Conservation (phyloP, 2,329 filamentous ascomycete genomes). For the Colletotrichum lindemuthianum region DNA sequence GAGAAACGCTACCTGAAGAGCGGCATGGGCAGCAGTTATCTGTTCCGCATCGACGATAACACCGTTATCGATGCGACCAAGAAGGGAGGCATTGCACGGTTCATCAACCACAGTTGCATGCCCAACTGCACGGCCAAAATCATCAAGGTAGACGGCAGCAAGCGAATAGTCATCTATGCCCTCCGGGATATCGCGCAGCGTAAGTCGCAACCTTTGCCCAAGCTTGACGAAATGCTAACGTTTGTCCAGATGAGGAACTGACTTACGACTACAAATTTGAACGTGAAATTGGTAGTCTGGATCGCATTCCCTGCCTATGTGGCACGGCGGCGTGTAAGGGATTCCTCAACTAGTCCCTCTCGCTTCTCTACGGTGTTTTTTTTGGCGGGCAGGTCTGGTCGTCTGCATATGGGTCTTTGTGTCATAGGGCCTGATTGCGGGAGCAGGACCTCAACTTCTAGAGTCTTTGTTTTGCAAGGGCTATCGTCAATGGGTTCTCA, state of each 20-base stretch:
- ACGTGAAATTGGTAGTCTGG: constrained; percentile 91
- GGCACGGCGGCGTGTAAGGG: constrained; percentile 97
- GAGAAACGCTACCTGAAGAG: constrained; percentile 94
- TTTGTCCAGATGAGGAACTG: constrained; percentile 86
- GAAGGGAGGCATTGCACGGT: constrained; percentile 95
- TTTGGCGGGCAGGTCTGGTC: constrained; percentile 12
- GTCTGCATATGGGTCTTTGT: constrained; percentile 25
- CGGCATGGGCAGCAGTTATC: constrained; percentile 95
- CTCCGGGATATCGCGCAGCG: constrained; percentile 93
- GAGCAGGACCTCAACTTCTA: constrained; percentile 30
- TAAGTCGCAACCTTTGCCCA: constrained; percentile 60
- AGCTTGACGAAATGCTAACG: constrained; percentile 38
- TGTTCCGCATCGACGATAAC: constrained; percentile 98
- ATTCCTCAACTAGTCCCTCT: constrained; percentile 82
- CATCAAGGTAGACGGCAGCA: constrained; percentile 97
- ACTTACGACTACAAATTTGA: constrained; percentile 99
- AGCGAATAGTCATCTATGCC: constrained; percentile 98
- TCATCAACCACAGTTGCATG: constrained; percentile 99
- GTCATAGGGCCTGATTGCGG: constrained; percentile 18
- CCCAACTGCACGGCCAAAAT: constrained; percentile 99
- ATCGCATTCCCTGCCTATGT: constrained; percentile 97
- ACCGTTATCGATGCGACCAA: constrained; percentile 98
- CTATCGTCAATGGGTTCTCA: constrained; percentile 8
- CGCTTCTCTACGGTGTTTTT: constrained; percentile 30
- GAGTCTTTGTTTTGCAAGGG: constrained; percentile 17